Percentiles rank a stretch among this genome's conserved stretches.
These are phyloP conservation scores for Ceratocystis diversiconidia DNA, from an alignment of 2,329 filamentous ascomycete genomes.

Conservation along the genomic window DNA sequence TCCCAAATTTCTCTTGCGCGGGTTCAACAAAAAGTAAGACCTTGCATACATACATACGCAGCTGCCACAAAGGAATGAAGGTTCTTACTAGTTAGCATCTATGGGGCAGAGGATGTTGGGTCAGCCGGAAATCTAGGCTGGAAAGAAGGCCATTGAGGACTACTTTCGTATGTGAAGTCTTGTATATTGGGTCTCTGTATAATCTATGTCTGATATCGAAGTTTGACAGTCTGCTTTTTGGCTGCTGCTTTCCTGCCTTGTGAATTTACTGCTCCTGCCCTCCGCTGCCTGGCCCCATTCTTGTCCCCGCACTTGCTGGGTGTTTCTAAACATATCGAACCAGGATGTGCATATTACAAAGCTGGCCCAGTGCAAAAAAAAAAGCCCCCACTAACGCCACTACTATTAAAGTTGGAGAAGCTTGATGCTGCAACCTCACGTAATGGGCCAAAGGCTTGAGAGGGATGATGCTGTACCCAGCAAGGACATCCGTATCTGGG, in stretches of 20 bases:
- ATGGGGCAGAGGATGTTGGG: neutral
- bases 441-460: neutral
- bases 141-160: neutral
- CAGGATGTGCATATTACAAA: slow-evolving; percentile 1
- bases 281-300: neutral
- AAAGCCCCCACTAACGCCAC: neutral
- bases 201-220: too few relatives aligned
- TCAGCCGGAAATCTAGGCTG: neutral
- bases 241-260: neutral
- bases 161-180: neutral
- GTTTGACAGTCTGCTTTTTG: too few relatives aligned
- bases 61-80: neutral
- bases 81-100: neutral
- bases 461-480: neutral
- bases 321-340: neutral
- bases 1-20: neutral
- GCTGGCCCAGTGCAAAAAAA: neutral
- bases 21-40: neutral
- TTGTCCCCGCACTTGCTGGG: neutral
- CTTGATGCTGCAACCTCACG: neutral
- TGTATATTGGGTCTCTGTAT: too few relatives aligned
- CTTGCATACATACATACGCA: neutral
- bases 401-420: neutral
- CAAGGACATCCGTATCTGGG: neutral
- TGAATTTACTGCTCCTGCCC: neutral